Conservation (phyloP, 169 alveolate genomes). For the Cryptosporidium muris region DNA sequence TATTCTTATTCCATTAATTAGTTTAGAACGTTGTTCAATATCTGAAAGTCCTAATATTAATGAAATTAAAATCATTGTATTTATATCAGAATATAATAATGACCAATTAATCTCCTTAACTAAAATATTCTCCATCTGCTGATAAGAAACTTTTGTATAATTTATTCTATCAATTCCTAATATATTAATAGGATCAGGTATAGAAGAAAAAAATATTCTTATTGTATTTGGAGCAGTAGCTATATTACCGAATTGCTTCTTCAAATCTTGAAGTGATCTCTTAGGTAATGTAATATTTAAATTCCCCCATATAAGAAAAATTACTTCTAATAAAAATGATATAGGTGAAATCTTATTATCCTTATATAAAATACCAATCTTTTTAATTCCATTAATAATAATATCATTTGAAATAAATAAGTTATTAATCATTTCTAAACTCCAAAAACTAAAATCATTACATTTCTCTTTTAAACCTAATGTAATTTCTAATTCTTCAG, state of each 20-base stretch:
- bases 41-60: constrained; percentile 32
- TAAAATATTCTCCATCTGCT: constrained; percentile 26
- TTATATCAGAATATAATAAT: constrained; percentile 35
- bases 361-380: constrained; percentile 17
- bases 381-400: constrained; percentile 11
- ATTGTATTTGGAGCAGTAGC: constrained; percentile 36
- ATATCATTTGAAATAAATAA: not conserved
- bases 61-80: constrained; percentile 37
- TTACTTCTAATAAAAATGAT: constrained; percentile 14
- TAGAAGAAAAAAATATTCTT: constrained; percentile 28
- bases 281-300: not conserved
- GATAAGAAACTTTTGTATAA: constrained; percentile 34
- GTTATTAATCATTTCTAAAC: constrained; percentile 5
- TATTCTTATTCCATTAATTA: constrained; percentile 3
- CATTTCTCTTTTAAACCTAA: constrained; percentile 61
- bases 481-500: constrained; percentile 15
- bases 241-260: constrained; percentile 25
- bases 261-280: not conserved
- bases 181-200: constrained; percentile 40
- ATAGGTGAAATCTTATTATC: constrained; percentile 30
- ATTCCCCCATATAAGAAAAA: constrained; percentile 29
- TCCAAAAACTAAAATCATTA: constrained; percentile 44
- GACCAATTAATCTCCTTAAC: constrained; percentile 56
- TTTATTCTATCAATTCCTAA: not conserved
- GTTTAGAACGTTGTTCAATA: constrained; percentile 7